Evolutionary conservation across 805 yeast species (phyloP), one percentile per base, ranked within the genome.

Genomic region (Lachancea cidri): DNA sequence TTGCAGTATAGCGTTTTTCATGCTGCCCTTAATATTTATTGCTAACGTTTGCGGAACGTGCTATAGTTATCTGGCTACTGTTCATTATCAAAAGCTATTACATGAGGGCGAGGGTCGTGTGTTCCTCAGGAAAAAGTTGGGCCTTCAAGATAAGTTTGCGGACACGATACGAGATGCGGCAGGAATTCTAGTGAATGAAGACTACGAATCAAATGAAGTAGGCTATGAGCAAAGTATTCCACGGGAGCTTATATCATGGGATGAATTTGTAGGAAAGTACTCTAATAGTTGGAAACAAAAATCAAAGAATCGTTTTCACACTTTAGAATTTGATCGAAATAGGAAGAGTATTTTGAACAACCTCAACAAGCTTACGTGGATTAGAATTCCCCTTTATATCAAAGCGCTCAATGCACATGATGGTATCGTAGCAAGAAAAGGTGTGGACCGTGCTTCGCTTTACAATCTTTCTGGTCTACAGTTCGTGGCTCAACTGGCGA

Each of bases 331-430:
- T 42, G 69, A 64, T 42, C 43, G 58, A 1, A 64, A 66, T 9
- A 57, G 77, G 45, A 43, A 42, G 31, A 50, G 50, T 13, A 80
- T 82, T 29, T 57, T 76, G 25, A 57, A 68, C 2, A 74, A 76
- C 47, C 66, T 89, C 55, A 84, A 86, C 59, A 52, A 60, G 16
- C 58, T 91, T 17, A 70, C 73, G 2, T 89, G 96, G 96, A 67
- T 76, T 36, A 86, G 89, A 56, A 73, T 85, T 33, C 84, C 93
- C 0, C 81, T 83, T 2, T 78, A 76, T 49, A 70, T 89, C 35
- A 81, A 79, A 47, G 73, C 82, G 14, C 68, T 83, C 54, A 87
- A 88, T 59, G 80, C 97, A 0, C 98, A 89, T 56, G 95, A 84
- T 44, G 85, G 84, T 3, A 85, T 91, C 39, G 84, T 87, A 14